phyloP scores from a whole-genome alignment of 2,329 filamentous ascomycete species.

The Ceratocystis albifundus region DNA sequence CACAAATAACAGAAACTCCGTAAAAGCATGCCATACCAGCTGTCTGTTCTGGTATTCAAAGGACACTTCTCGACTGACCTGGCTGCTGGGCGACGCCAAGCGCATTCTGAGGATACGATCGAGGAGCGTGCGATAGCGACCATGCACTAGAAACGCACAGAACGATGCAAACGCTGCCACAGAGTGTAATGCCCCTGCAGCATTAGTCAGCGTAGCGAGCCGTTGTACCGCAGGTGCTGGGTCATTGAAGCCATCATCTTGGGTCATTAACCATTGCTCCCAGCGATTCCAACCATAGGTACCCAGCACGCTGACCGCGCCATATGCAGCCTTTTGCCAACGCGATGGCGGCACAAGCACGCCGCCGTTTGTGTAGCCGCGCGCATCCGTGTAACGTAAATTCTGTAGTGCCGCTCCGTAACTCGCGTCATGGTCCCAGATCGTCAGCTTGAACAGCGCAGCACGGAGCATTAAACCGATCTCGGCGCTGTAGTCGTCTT shows the following conservation, averaged over 20 bases:
- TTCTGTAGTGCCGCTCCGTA: slow-evolving; percentile 92
- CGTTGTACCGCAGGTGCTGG: slow-evolving; percentile 40
- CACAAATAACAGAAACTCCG: slow-evolving; percentile 93
- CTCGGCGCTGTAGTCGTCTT: slow-evolving; percentile 79
- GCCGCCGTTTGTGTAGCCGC: slow-evolving; percentile 41
- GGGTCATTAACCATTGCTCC: slow-evolving; percentile 72
- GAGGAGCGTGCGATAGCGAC: slow-evolving; percentile 78
- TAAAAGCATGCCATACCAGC: slow-evolving; percentile 99
- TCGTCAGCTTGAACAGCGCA: slow-evolving; percentile 81
- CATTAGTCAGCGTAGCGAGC: slow-evolving; percentile 58
- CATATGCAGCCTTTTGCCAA: slow-evolving; percentile 76
- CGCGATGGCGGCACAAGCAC: slow-evolving; percentile 59
- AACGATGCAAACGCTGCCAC: slow-evolving; percentile 75
- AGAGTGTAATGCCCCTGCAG: slow-evolving; percentile 63
- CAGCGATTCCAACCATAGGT: slow-evolving; percentile 85
- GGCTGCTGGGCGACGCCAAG: slow-evolving; percentile 70
- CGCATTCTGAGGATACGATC: slow-evolving; percentile 77
- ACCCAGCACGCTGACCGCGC: slow-evolving; percentile 73
- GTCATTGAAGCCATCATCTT: slow-evolving; percentile 63
- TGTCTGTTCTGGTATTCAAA: slow-evolving; percentile 97
- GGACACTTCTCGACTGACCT: slow-evolving; percentile 81
- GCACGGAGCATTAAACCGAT: slow-evolving; percentile 67
- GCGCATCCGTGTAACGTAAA: slow-evolving; percentile 76
- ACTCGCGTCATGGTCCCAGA: slow-evolving; percentile 93
- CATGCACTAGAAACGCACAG: slow-evolving; percentile 79